phyloP scores from a whole-genome alignment of 2,329 filamentous ascomycete species.

The Colletotrichum cereale region DNA sequence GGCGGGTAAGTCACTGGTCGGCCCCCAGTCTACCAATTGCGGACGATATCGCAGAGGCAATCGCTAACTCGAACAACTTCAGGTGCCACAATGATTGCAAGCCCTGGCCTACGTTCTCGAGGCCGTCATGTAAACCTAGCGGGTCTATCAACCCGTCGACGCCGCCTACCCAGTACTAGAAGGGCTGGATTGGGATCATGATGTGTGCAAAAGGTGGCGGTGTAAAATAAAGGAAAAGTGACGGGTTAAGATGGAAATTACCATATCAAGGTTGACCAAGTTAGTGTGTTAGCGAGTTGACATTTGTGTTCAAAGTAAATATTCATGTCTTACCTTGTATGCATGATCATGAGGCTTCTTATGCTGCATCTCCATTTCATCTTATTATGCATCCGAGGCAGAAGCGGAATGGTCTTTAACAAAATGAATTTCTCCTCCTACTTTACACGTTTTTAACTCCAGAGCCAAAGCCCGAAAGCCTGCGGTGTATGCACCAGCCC shows the following conservation, averaged over 20 bases:
- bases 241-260: not conserved
- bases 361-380: not conserved
- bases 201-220: not conserved
- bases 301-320: not conserved
- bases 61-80: not conserved
- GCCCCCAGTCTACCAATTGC: not conserved
- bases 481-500: constrained; percentile 33
- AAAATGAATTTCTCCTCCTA: constrained; percentile 39
- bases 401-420: constrained; percentile 27
- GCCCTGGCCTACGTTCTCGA: constrained; percentile 41
- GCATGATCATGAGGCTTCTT: no score
- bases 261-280: not conserved
- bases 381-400: not conserved
- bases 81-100: constrained; percentile 38
- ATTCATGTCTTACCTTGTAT: not conserved
- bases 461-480: constrained; percentile 38
- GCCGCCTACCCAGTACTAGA: not conserved
- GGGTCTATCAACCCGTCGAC: not conserved
- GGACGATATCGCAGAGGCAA: constrained; percentile 33
- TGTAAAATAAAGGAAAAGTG: not conserved
- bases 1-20: constrained; percentile 41
- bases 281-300: not conserved
- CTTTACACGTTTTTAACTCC: constrained; percentile 41
- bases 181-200: not conserved
- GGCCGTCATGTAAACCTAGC: constrained; percentile 38